phyloP scores from a whole-genome alignment of 2,329 filamentous ascomycete genomes.

The Nemania sp. region DNA sequence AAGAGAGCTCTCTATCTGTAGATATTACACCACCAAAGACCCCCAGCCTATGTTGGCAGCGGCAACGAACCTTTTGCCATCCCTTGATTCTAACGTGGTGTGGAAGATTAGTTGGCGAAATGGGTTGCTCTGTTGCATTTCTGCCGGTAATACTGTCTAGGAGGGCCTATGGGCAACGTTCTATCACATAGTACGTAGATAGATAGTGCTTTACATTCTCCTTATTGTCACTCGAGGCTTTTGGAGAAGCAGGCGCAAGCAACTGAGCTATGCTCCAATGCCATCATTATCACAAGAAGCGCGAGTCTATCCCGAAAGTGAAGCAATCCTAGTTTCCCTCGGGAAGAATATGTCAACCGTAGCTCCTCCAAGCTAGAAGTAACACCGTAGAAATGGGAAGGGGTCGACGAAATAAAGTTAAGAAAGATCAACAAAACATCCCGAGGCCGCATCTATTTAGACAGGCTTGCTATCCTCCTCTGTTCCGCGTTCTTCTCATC shows the following conservation, averaged over 20 bases:
- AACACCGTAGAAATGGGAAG: background rate
- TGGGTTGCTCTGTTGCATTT: too few relatives aligned
- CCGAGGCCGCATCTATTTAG: background rate
- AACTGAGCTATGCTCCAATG: background rate
- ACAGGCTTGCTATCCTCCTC: background rate
- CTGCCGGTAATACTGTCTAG: too few relatives aligned
- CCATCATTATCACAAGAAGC: background rate
- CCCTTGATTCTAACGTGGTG: too few relatives aligned
- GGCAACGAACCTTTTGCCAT: background rate
- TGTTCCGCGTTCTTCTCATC: slow-evolving; percentile 8
- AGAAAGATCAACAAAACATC: slow-evolving; percentile 9
- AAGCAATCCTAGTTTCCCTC: slow-evolving; percentile 7
- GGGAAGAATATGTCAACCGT: slow-evolving; percentile 1
- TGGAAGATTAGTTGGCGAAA: too few relatives aligned
- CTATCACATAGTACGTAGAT: too few relatives aligned
- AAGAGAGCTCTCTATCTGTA: slow-evolving; percentile 2
- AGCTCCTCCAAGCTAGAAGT: background rate
- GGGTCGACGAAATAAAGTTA: background rate
- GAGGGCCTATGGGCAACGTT: too few relatives aligned
- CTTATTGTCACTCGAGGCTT: background rate
- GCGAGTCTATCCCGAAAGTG: slow-evolving; percentile 2
- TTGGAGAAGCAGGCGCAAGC: background rate
- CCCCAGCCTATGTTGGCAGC: background rate
- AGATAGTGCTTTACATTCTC: background rate
- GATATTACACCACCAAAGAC: slow-evolving; percentile 1